phyloP scores from a whole-genome alignment of 805 yeast genomes.

The Saturnispora halmiae region DNA sequence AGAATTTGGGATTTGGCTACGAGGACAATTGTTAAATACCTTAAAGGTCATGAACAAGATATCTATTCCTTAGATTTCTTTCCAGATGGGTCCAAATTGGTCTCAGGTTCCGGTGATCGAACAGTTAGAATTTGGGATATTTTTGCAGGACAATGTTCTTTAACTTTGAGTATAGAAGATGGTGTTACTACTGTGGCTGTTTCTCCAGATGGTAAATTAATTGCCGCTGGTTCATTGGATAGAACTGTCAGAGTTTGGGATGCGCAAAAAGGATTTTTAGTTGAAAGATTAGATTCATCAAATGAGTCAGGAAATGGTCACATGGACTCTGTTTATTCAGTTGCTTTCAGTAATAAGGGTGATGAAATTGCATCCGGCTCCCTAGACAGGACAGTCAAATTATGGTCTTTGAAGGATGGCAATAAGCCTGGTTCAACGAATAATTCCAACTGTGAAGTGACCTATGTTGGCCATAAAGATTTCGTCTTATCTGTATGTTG shows the following conservation, averaged over 20 bases:
- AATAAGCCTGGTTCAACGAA: constrained; percentile 36
- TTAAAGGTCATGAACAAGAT: constrained; percentile 95
- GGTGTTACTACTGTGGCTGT: constrained; percentile 98
- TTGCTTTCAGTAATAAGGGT: constrained; percentile 86
- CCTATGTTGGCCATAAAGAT: constrained; percentile 93
- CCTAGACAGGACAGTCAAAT: constrained; percentile 88
- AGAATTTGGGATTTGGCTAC: constrained; percentile 93
- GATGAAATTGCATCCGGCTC: constrained; percentile 91
- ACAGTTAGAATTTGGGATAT: constrained; percentile 96
- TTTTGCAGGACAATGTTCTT: constrained; percentile 77
- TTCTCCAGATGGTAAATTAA: constrained; percentile 86
- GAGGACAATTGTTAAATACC: constrained; percentile 72
- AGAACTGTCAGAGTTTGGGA: constrained; percentile 97
- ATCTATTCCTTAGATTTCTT: constrained; percentile 91
- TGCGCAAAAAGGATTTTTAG: constrained; percentile 81
- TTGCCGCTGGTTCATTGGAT: constrained; percentile 95
- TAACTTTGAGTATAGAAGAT: constrained; percentile 87
- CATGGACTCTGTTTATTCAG: constrained; percentile 91
- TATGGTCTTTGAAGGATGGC: constrained; percentile 78
- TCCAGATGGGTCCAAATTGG: constrained; percentile 88
- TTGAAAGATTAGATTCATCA: constrained; percentile 86
- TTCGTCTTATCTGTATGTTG: constrained; percentile 90
- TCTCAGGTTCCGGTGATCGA: constrained; percentile 93
- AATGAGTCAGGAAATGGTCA: constrained; percentile 87
- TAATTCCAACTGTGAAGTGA: constrained; percentile 60